Base-by-base conservation (phyloP, 2,329 filamentous ascomycete genomes). In the Sphaerulina populicola region DNA sequence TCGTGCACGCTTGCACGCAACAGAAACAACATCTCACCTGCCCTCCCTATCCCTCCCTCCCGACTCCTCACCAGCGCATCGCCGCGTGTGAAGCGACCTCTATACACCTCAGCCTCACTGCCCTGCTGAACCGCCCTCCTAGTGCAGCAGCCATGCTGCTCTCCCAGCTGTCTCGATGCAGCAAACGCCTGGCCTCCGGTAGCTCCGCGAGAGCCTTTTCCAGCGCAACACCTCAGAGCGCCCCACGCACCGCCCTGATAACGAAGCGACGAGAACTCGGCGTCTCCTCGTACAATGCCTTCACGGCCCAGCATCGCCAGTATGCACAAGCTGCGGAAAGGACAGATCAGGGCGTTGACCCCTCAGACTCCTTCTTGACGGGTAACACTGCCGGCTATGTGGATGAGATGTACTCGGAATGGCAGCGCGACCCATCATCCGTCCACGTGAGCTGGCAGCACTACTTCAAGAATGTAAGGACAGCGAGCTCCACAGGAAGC, bases 341-440 rank as follows among this genome's bases (percentile, higher is more conserved):
- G 38, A 77, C 74, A 47, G 72, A 73, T 66, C 77, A 77, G 67
- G 79, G 80, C 62, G 81, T 83, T 66, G 88, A 95, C 69, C 81
- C 90, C 59, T 95, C 86, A 71, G 93, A 98, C 73, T 94, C 84
- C 74, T 98, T 98, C 78, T 80, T 98, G 56, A 88, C 89, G 58
- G 93, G 93, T 61, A 97, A 88, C 77, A 93, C 91, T 55, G 93
- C 93, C 72, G 96, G 94, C 76, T 98, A 98, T 75, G 88, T 98
- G 69, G 93, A 98, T 72, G 93, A 96, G 77, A 98, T 98, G 93
- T 98, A 98, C 74, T 77, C 96, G 76, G 83, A 90, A 69, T 98
- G 93, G 93, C 95, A 91, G 74, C 78, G 86, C 59, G 89, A 98
- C 64, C 90, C 93, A 47, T 80, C 82, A 64, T 95, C 88, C 68